Evolutionary conservation across 495 filamentous ascomycete species (phyloP), one percentile per base, ranked within the genome.

Genomic region (Xylaria longipes): DNA sequence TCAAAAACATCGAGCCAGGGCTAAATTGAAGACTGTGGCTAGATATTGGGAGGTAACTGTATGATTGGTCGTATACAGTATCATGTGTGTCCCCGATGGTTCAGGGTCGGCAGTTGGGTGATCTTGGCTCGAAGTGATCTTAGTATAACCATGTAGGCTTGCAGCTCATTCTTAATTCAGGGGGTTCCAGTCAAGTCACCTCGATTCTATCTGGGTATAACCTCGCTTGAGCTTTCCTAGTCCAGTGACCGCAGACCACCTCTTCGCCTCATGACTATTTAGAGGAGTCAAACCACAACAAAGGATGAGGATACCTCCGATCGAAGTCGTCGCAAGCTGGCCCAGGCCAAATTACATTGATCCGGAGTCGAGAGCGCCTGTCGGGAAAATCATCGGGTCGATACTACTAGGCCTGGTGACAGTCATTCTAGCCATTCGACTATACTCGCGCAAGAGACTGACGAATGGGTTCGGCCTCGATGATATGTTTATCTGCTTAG

Each of bases 281-380:
- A 20, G 61, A 64, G 5, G 5, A 48, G 15, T n/a, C 31, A 37
- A 22, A 66, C 7, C 5, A 25, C n/a, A 15, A 33, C 39, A 12
- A 57, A 78, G 62, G 25, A 86, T 86, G 84, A 80, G 76, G 41
- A 71, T 85, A 46, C 86, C 89, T 41, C 86, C 86, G 1, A 12
- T 71, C 15, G 76, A 81, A 22, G 82, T 88, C 5, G 62, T 82
- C 64, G 79, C 73, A 3, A 74, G 81, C 71, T 90, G 88, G 88
- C 88, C 89, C 5, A 72, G 56, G n/a, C 83, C 87, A 5, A 89
- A 90, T 74, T 87, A 87, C 76, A 73, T 79, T 69, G 75, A 90
- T 71, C 88, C 88, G 6, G 76, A 79, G 29, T 86, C 84, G 5
- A 84, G 86, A 62, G 88, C 87, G 0, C 78, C 82, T 69, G 76